Evolutionary conservation across 768 basidiomycete genomes (phyloP), one percentile per base, ranked within the genome.

Genomic region (Zangia roseola): DNA sequence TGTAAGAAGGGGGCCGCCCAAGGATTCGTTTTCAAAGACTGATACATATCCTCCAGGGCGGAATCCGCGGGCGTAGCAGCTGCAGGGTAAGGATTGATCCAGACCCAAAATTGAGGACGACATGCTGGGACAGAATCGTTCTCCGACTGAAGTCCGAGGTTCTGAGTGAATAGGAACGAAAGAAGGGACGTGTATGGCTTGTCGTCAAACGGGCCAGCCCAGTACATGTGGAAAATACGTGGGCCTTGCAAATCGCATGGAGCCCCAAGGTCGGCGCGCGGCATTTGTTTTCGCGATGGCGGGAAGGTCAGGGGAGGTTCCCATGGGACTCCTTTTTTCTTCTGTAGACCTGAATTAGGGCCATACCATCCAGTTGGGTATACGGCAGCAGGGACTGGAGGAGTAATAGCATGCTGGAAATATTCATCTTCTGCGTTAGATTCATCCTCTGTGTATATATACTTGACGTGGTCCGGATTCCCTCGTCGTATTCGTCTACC

Each of bases 151-250:
- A 97, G 77, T 10, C 85, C 88, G 6, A 93, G 80, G 64, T 94
- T 94, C 68, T 95, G 94, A 1, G 93, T 92, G 71, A 82, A 97
- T 38, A 97, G 80, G 78, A 91, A 97, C 5, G 94, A 97, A 43
- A 92, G 74, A 20, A 95, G 74, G 0, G 94, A 92, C 63, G 91
- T 79, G 77, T 97, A 97, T 0, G 94, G 93, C 69, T 95, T 97
- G 73, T 97, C 94, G 17, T 92, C 94, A 73, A 97, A 95, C 2
- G 92, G 85, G 0, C 94, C 93, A 1, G 92, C 91, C 93, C 94
- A 97, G 75, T 94, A 97, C 85, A 95, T 86, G 70, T 97, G 94
- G 76, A 90, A 95, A 5, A 94, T 65, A 19, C 88, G 79, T 2
- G 90, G 91, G 62, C 88, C 86, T 46, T 88, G 83, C 0, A 74